A percentile compares a stretch with the other conserved stretches of the same genome.
phyloP scores from a whole-genome alignment of 2,329 filamentous ascomycete genomes.

The Colletotrichum sublineola region DNA sequence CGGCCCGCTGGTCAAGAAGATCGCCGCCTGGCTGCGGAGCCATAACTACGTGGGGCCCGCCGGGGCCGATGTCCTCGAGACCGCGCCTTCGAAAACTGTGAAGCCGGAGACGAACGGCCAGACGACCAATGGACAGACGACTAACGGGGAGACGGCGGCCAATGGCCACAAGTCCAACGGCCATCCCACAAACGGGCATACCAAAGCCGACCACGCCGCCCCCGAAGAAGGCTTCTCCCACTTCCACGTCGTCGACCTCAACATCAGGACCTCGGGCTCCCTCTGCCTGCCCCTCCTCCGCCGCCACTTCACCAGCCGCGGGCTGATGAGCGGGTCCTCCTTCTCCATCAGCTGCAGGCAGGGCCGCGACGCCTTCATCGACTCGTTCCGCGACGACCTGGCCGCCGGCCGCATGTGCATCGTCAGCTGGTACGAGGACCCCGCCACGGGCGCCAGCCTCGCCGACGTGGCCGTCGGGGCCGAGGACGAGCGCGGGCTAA shows the following conservation, averaged over 20 bases:
- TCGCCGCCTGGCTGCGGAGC: slow-evolving; percentile 47
- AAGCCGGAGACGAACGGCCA: slow-evolving; percentile 26
- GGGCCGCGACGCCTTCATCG: slow-evolving; percentile 47
- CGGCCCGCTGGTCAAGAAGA: slow-evolving; percentile 43
- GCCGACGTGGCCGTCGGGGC: slow-evolving; percentile 51
- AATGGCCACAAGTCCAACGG: slow-evolving; percentile 21
- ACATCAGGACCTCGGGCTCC: slow-evolving; percentile 51
- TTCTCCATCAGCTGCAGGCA: slow-evolving; percentile 47
- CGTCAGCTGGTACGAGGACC: slow-evolving; percentile 52
- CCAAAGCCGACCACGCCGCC: background rate
- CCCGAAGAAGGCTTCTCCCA: slow-evolving; percentile 26
- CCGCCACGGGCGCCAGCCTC: slow-evolving; percentile 46
- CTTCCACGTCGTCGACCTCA: slow-evolving; percentile 51
- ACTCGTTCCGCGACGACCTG: slow-evolving; percentile 46
- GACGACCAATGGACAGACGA: slow-evolving; percentile 8
- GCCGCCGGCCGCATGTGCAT: slow-evolving; percentile 48
- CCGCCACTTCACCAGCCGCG: slow-evolving; percentile 48
- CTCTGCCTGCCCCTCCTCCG: slow-evolving; percentile 49
- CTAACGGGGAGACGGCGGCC: background rate
- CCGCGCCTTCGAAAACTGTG: slow-evolving; percentile 22
- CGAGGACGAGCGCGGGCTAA: slow-evolving; percentile 45
- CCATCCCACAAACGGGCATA: background rate
- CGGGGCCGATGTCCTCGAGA: slow-evolving; percentile 52
- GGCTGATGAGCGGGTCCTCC: slow-evolving; percentile 47
- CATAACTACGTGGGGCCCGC: slow-evolving; percentile 52